Evolutionary conservation across 306 rosid genomes (phyloP).

Genomic region (Inga oerstediana): DNA sequence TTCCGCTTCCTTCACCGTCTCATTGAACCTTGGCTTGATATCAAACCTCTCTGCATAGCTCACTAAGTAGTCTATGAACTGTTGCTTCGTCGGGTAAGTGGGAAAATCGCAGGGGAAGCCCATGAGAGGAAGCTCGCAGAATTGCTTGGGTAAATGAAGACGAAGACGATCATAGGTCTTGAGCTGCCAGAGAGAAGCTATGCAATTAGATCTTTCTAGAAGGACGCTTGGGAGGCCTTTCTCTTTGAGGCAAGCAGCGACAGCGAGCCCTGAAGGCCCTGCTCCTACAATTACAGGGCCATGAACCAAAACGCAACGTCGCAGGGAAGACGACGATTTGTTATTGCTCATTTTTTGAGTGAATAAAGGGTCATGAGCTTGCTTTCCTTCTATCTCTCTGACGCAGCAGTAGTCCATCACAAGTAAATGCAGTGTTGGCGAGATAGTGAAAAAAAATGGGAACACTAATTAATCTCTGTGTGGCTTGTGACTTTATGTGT

Average conservation of each 20-base stretch:
- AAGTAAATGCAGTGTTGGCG: conserved; percentile 32
- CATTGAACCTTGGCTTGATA: conserved; percentile 57
- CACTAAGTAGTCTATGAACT: conserved; percentile 63
- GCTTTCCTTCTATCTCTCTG: conserved; percentile 73
- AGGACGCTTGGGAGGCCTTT: conserved; percentile 51
- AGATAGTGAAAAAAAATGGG: conserved; percentile 6
- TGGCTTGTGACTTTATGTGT: not conserved
- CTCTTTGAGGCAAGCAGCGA: conserved; percentile 66
- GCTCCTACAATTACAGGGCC: conserved; percentile 85
- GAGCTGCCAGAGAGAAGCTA: conserved; percentile 85
- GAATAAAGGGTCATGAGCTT: conserved; percentile 68
- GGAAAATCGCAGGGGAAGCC: conserved; percentile 63
- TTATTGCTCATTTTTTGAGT: conserved; percentile 33
- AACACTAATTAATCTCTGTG: not conserved
- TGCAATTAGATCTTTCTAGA: conserved; percentile 77
- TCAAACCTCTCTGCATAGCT: conserved; percentile 52
- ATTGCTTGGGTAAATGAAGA: conserved; percentile 76
- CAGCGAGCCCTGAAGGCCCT: conserved; percentile 87
- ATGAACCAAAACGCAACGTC: conserved; percentile 25
- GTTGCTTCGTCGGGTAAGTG: conserved; percentile 76
- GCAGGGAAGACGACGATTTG: not conserved
- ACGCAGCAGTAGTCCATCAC: conserved; percentile 43
- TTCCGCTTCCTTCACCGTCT: conserved; percentile 54
- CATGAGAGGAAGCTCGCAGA: conserved; percentile 74
- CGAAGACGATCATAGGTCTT: conserved; percentile 77